Evolutionary conservation across 1,139 yeast genomes (phyloP), one percentile per base, ranked within the genome.

Genomic region (Entelexis paramagnoliae): DNA sequence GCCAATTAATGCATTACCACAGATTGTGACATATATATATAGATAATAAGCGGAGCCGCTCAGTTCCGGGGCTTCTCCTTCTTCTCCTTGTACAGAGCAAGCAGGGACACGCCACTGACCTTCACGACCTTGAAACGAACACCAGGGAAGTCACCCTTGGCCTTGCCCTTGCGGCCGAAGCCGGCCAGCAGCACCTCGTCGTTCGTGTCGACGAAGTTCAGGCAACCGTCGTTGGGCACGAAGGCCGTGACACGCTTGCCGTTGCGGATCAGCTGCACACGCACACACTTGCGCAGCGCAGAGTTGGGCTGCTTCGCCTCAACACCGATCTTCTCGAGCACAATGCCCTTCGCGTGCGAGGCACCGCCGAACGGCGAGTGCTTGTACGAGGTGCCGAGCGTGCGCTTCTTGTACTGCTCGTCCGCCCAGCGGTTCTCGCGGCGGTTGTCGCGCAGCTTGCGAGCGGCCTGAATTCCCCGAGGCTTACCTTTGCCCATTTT

Each of bases 141-240:
- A 86, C 98, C 98, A 77, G 98, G 98, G 73, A 91, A 89, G 88
- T 91, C 98, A 83, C 99, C 98, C 95, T 93, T 93, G 75, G 99
- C 98, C 84, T 91, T 91, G 81, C 99, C 99, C 84, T 95, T 91
- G 81, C 98, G 88, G 86, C 99, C 99, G 87, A 93, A 93, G 82
- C 99, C 99, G 70, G 99, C 97, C 69, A 91, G 80, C 72, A 91
- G 81, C 68, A 91, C 98, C 78, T 91, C 97, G 79, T 91, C 97
- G 81, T 91, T 91, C 81, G 91, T 97, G 73, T 91, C 98, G 69
- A 91, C 96, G 68, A 83, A 91, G 91, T 91, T 91, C 76, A 89
- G 80, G 83, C 98, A 93, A 89, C 99, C 99, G 78, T 93, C 99
- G 72, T 91, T 91, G 77, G 99, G 98, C 73, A 93, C 99, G 94